These are phyloP conservation scores for Schizochytrium sp. DNA, from an alignment of 108 stramenopile genomes.

Conservation along the genomic window DNA sequence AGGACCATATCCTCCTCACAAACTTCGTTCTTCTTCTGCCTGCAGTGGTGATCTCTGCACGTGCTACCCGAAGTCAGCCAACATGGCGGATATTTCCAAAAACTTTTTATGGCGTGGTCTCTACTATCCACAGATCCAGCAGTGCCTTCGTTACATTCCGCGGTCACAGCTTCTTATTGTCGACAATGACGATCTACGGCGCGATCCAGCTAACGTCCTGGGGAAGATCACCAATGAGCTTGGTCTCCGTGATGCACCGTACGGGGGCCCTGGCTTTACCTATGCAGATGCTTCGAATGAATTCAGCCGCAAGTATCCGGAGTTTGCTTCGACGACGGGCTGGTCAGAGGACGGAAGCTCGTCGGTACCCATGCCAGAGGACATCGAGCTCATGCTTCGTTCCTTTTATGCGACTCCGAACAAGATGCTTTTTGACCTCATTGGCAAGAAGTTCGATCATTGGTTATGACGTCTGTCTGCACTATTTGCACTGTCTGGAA, in stretches of 20 bases:
- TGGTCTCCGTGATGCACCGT: neutral
- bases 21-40: neutral
- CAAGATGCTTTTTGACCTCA: constrained; percentile 1
- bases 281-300: neutral
- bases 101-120: constrained; percentile 17
- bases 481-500: no score
- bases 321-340: neutral
- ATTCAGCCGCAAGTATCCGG: neutral
- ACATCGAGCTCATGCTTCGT: neutral
- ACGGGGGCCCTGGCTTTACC: neutral
- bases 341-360: neutral
- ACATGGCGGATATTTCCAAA: neutral
- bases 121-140: neutral
- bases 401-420: neutral
- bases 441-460: neutral
- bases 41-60: neutral
- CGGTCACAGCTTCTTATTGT: neutral
- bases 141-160: neutral
- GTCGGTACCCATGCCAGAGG: neutral
- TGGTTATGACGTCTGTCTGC: neutral
- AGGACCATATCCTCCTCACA: neutral
- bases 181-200: neutral
- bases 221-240: neutral
- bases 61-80: neutral
- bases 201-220: neutral